Percentiles rank a stretch among this genome's conserved stretches.
phyloP scores from a whole-genome alignment of 202 grass and related monocot species.

The Alloteropsis angusta region DNA sequence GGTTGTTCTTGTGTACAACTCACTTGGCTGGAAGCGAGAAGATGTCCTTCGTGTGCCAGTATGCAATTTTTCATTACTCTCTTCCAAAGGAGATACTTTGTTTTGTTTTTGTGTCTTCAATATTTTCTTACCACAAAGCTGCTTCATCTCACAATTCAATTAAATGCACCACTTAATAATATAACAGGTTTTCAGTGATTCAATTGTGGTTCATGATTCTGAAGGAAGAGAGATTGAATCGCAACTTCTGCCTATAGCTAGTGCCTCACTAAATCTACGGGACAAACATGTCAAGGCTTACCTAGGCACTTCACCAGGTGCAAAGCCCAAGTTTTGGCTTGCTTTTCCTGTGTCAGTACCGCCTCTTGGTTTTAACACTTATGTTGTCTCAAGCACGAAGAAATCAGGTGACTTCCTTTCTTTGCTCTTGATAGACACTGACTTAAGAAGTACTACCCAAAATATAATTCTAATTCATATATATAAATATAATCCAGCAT shows the following conservation, averaged over 20 bases:
- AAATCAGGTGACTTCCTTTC: conserved; percentile 45
- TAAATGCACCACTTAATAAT: conserved; percentile 18
- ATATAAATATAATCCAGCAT: conserved; percentile 49
- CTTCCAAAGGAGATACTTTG: neutral
- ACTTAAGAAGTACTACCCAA: neutral
- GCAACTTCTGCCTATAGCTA: conserved; percentile 67
- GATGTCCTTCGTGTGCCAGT: conserved; percentile 76
- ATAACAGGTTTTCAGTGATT: conserved; percentile 63
- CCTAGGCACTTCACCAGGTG: conserved; percentile 35
- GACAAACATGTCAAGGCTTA: conserved; percentile 73
- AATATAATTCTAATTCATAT: conserved; percentile 1
- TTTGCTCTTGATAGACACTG: conserved; percentile 17
- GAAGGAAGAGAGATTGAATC: conserved; percentile 85
- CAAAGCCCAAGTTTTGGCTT: conserved; percentile 86
- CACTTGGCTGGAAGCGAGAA: conserved; percentile 87
- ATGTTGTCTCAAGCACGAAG: conserved; percentile 58
- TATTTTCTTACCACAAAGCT: neutral
- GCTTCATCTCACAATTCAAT: neutral
- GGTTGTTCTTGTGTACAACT: conserved; percentile 86
- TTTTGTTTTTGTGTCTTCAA: neutral
- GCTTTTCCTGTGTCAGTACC: conserved; percentile 67
- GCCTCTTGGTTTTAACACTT: conserved; percentile 87
- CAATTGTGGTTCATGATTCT: conserved; percentile 69
- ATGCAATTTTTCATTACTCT: conserved; percentile 24
- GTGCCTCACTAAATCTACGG: conserved; percentile 48